Percentiles rank a stretch among this genome's conserved stretches.
These are phyloP conservation scores for Backusella luteola DNA, from an alignment of 192 early-diverging fungal genomes.

Conservation along the genomic window DNA sequence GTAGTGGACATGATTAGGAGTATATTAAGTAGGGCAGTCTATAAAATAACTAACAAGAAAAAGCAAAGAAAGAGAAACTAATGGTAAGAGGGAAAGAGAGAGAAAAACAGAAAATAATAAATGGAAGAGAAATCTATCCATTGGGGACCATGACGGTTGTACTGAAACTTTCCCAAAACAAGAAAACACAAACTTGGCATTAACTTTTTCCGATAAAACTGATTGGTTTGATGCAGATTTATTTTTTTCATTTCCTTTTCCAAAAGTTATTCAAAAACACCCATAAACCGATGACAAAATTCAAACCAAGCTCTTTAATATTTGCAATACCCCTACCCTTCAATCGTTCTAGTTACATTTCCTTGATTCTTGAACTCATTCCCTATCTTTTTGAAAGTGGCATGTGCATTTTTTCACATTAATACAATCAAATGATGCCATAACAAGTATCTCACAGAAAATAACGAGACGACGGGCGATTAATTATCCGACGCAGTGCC, in stretches of 20 bases:
- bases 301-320: background rate
- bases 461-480: background rate
- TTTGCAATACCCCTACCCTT: background rate
- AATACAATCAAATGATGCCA: background rate
- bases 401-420: background rate
- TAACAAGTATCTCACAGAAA: background rate
- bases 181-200: background rate
- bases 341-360: background rate
- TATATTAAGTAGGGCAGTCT: background rate
- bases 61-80: background rate
- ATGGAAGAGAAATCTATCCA: constrained; percentile 3
- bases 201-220: background rate
- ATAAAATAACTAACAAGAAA: background rate
- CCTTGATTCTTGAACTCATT: background rate
- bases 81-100: background rate
- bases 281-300: background rate
- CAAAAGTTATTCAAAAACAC: background rate
- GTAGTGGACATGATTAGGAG: background rate
- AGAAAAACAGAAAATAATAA: constrained; percentile 3
- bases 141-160: background rate
- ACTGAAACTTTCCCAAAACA: background rate
- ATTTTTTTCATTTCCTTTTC: background rate
- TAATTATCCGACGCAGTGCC: background rate
- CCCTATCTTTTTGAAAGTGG: background rate
- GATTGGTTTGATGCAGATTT: constrained; percentile 1